Conservation (phyloP, 164 flowering plant species). For the Warburgia ugandensis region DNA sequence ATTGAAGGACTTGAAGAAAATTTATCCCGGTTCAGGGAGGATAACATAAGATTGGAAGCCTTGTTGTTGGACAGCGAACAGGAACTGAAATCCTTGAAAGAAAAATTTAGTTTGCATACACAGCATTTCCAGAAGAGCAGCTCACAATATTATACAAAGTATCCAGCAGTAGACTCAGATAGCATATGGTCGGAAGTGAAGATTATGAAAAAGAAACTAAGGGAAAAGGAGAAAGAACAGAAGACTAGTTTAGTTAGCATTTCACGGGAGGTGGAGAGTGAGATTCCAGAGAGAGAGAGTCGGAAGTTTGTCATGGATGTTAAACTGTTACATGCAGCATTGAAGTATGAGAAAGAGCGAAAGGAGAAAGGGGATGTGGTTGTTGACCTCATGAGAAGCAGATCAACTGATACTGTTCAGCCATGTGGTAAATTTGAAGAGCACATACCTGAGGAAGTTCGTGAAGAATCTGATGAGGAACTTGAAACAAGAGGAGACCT, state of each 20-base stretch:
- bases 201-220: conserved; percentile 35
- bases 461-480: conserved; percentile 1
- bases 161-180: conserved; percentile 17
- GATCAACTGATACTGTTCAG: neutral
- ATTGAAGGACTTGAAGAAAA: conserved; percentile 49
- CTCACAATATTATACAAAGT: conserved; percentile 16
- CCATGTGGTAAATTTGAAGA: neutral
- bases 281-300: no score
- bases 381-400: neutral
- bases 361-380: neutral
- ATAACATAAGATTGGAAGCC: conserved; percentile 52
- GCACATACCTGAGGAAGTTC: neutral
- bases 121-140: conserved; percentile 17
- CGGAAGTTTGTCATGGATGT: no score
- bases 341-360: conserved; percentile 4
- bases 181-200: conserved; percentile 43
- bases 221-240: conserved; percentile 27
- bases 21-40: conserved; percentile 41
- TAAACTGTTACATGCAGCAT: no score
- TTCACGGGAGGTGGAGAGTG: no score
- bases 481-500: conserved; percentile 17
- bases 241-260: no score
- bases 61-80: conserved; percentile 45
- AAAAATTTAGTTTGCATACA: conserved; percentile 23
- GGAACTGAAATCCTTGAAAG: conserved; percentile 45